Evolutionary conservation across 805 yeast genomes (phyloP), one percentile per base, ranked within the genome.

Genomic region (Schizosaccharomyces cryophilus): DNA sequence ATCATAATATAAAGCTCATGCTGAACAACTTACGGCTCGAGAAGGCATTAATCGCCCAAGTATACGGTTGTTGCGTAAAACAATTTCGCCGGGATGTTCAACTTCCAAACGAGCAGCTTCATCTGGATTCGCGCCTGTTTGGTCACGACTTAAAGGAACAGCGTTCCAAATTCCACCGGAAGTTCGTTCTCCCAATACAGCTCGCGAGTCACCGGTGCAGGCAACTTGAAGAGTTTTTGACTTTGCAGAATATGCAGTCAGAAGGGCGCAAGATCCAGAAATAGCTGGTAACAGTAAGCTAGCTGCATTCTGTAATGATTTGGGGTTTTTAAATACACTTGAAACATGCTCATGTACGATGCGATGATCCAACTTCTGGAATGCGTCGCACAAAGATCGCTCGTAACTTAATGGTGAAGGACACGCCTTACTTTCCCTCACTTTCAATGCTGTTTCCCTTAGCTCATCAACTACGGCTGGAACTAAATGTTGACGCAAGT

Each of bases 151-250:
- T 62, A 93, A 77, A 7, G 95, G 87, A 63, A 80, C 78, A 3
- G 93, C 96, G 0, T 89, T 83, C 96, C 97, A 93, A 60, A 77
- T 75, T 21, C 74, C 70, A 47, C 75, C 80, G 62, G 79, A 76
- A 26, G 65, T 65, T 26, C 67, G 64, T 1, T 85, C 80, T 6
- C 96, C 95, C 48, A 90, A 74, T 24, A 93, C 78, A 0, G 96
- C 96, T 64, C 98, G 77, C 0, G 96, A 89, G 69, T 93, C 98
- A 60, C 98, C 98, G 0, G 97, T 82, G 5, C 90, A 95, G 0
- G 98, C 97, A 42, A 93, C 95, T 65, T 87, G 83, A 66, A 93
- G 76, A 38, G 77, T 72, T 61, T 80, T 77, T 29, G 87, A 75
- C 61, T 78, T 77, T 0, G 95, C 80, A 71, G 93, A 96, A 72